These are phyloP conservation scores for Lecanosticta acicola DNA, from an alignment of 2,329 filamentous ascomycete genomes.

Conservation along the genomic window DNA sequence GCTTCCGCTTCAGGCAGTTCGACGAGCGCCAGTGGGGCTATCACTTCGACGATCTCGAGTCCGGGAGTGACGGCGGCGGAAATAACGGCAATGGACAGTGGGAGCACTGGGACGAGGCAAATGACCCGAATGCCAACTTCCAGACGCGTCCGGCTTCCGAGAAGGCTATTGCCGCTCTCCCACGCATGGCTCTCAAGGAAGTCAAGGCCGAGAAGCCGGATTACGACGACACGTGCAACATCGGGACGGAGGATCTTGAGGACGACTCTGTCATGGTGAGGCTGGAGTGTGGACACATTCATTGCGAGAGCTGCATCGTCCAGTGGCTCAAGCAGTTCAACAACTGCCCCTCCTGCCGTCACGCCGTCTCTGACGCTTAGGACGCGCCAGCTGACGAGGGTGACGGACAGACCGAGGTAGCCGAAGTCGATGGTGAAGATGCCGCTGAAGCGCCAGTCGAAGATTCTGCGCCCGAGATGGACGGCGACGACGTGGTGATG, in stretches of 20 bases:
- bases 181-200: conserved; percentile 11
- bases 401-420: neutral
- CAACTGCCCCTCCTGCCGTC: conserved; percentile 23
- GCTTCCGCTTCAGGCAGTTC: conserved; percentile 23
- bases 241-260: conserved; percentile 17
- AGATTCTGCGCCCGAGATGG: neutral
- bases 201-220: conserved; percentile 9
- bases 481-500: conserved; percentile 4
- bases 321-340: conserved; percentile 20
- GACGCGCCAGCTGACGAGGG: neutral
- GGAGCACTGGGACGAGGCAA: conserved; percentile 22
- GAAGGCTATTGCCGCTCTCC: conserved; percentile 17
- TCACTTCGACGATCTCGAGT: conserved; percentile 23
- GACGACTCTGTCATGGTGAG: conserved; percentile 13
- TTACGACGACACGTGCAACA: conserved; percentile 10
- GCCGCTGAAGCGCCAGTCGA: neutral
- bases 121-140: conserved; percentile 20
- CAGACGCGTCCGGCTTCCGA: conserved; percentile 14
- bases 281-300: conserved; percentile 22
- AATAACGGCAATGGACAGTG: conserved; percentile 12
- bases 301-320: conserved; percentile 20
- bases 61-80: neutral
- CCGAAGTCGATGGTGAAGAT: neutral
- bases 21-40: conserved; percentile 28
- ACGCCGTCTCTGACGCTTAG: neutral